phyloP scores from a whole-genome alignment of 2,329 filamentous ascomycete genomes.

The Penicillium brevicompactum region DNA sequence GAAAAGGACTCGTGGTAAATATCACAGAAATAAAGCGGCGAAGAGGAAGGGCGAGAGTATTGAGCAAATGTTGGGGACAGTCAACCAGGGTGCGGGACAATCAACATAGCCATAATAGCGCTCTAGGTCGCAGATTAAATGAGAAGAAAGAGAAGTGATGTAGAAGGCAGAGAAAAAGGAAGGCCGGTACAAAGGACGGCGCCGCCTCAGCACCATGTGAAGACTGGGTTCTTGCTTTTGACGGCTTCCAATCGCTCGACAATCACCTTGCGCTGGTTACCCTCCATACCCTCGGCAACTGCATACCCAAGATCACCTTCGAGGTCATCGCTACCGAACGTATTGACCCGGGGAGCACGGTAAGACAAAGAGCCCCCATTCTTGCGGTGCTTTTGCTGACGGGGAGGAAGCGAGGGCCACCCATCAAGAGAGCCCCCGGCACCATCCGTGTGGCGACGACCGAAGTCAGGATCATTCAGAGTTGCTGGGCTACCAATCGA shows the following conservation, averaged over 20 bases:
- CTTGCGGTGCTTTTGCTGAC: slow-evolving; percentile 35
- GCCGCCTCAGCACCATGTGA: slow-evolving; percentile 81
- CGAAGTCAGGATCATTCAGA: slow-evolving; percentile 31
- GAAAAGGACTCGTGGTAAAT: slow-evolving; percentile 18
- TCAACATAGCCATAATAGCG: slow-evolving; percentile 16
- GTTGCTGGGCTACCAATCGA: slow-evolving; percentile 40
- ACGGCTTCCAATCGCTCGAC: slow-evolving; percentile 95
- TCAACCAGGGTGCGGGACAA: not conserved
- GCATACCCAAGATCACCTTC: slow-evolving; percentile 95
- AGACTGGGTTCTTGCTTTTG: slow-evolving; percentile 92
- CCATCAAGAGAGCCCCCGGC: slow-evolving; percentile 39
- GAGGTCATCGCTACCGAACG: slow-evolving; percentile 71
- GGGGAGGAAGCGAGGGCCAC: slow-evolving; percentile 40
- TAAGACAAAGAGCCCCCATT: slow-evolving; percentile 44
- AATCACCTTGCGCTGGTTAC: slow-evolving; percentile 89
- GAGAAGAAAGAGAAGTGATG: slow-evolving; percentile 19
- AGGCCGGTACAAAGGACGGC: slow-evolving; percentile 5
- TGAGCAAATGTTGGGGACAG: not conserved
- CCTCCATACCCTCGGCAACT: slow-evolving; percentile 90
- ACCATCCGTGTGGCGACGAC: slow-evolving; percentile 33
- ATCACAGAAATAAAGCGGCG: slow-evolving; percentile 26
- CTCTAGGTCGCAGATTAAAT: slow-evolving; percentile 23
- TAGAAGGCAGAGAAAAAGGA: slow-evolving; percentile 10
- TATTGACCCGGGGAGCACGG: slow-evolving; percentile 37
- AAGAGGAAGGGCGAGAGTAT: slow-evolving; percentile 10